Conservation (phyloP, 1,139 yeast species). For the Taphrina populina region DNA sequence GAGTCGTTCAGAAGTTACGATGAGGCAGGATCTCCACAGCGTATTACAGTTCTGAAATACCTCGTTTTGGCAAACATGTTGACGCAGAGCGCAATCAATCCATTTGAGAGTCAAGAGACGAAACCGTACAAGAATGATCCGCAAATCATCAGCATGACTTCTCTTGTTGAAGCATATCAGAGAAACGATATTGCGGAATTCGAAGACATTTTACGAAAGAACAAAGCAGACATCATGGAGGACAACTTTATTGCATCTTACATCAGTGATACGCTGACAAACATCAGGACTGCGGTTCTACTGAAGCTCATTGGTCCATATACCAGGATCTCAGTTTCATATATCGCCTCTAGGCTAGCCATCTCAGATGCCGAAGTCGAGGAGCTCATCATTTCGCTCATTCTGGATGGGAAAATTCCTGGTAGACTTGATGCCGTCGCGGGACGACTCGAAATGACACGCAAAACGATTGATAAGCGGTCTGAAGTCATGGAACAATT, state of each 20-base stretch:
- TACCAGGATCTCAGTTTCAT: conserved; percentile 45
- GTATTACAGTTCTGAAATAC: conserved; percentile 59
- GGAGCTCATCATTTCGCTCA: conserved; percentile 49
- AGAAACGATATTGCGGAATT: conserved; percentile 47
- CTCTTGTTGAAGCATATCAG: conserved; percentile 47
- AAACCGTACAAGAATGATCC: conserved; percentile 50
- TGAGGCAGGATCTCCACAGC: conserved; percentile 66
- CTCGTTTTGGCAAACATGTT: conserved; percentile 63
- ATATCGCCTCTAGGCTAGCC: conserved; percentile 43
- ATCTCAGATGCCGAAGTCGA: conserved; percentile 47
- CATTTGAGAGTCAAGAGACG: conserved; percentile 57
- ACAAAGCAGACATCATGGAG: conserved; percentile 42
- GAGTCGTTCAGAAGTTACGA: conserved; percentile 75
- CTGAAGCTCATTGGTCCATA: conserved; percentile 48
- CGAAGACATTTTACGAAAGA: conserved; percentile 42
- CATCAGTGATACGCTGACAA: conserved; percentile 42
- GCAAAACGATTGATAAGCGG: conserved; percentile 9
- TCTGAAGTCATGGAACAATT: conserved; percentile 6
- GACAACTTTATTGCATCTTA: conserved; percentile 40
- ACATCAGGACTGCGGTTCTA: conserved; percentile 46
- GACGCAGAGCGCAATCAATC: conserved; percentile 64
- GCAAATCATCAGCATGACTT: conserved; percentile 46
- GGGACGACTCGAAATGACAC: conserved; percentile 27
- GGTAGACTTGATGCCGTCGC: conserved; percentile 39
- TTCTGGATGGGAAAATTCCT: conserved; percentile 48